These are phyloP conservation scores for Pseudocercospora fuligena DNA, from an alignment of 2,329 filamentous ascomycete species.

Conservation along the genomic window DNA sequence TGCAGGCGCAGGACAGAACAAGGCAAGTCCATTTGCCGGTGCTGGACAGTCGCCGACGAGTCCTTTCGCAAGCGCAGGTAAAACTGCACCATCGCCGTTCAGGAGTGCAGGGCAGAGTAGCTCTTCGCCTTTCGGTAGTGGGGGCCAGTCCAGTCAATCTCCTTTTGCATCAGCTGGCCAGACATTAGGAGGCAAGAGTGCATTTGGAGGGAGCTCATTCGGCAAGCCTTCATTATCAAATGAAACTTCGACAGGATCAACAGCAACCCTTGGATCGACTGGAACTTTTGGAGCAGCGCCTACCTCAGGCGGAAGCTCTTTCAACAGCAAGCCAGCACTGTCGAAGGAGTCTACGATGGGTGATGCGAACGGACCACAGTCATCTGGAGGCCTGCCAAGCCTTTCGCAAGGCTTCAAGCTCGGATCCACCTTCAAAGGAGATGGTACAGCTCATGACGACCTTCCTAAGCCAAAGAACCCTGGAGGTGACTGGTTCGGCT, in stretches of 20 bases:
- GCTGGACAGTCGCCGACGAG: constrained; percentile 6
- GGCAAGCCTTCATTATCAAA: constrained; percentile 21
- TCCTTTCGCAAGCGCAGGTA: constrained; percentile 28
- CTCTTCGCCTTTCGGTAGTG: not conserved
- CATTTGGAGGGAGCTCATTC: constrained; percentile 27
- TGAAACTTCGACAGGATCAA: constrained; percentile 45
- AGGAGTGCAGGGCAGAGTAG: not conserved
- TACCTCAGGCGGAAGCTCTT: constrained; percentile 32
- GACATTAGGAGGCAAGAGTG: constrained; percentile 11
- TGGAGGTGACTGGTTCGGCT: constrained; percentile 40
- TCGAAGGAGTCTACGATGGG: constrained; percentile 36
- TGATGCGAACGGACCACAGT: constrained; percentile 17
- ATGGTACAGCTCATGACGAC: constrained; percentile 65
- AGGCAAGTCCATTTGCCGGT: not conserved
- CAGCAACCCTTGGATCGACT: constrained; percentile 46
- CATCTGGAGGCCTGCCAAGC: constrained; percentile 31
- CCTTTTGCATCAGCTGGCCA: constrained; percentile 19
- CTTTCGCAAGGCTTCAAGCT: constrained; percentile 65
- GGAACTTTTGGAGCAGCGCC: constrained; percentile 42
- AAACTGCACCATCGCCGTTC: constrained; percentile 12
- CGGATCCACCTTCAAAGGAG: constrained; percentile 69
- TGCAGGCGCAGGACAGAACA: constrained; percentile 24
- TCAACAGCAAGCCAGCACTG: constrained; percentile 35
- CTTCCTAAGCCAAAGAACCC: constrained; percentile 52
- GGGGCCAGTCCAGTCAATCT: not conserved